Evolutionary conservation across 176 grass and related monocot species (phyloP).

Genomic region (Oryza officinalis): DNA sequence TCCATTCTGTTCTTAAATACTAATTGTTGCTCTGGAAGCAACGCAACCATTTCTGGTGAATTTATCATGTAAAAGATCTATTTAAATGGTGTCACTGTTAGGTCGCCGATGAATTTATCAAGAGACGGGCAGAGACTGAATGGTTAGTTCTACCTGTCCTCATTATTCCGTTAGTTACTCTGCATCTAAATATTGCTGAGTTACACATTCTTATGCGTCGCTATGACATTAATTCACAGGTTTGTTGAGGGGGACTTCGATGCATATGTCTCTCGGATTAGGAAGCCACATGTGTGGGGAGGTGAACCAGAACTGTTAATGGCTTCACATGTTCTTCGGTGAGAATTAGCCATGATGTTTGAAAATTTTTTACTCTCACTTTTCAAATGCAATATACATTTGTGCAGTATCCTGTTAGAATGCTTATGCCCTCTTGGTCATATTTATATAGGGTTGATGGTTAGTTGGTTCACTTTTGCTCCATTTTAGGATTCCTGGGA

Average conservation of each 20-base stretch:
- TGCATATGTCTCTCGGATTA: conserved; percentile 65
- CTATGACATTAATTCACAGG: conserved; percentile 27
- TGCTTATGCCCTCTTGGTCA: neutral
- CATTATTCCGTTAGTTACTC: neutral
- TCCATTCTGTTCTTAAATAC: neutral
- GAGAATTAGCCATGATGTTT: conserved; percentile 31
- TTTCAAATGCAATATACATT: neutral
- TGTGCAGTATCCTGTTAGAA: neutral
- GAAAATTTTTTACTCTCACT: neutral
- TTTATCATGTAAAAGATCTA: neutral
- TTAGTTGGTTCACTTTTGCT: neutral
- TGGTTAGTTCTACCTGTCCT: conserved; percentile 44
- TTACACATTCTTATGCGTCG: conserved; percentile 5
- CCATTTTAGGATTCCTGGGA: neutral
- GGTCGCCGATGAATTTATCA: conserved; percentile 81
- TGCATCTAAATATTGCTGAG: neutral
- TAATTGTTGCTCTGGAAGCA: neutral
- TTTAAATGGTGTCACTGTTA: neutral
- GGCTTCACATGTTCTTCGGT: conserved; percentile 77
- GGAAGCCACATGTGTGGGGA: conserved; percentile 77
- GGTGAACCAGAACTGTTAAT: conserved; percentile 84
- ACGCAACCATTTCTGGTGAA: neutral
- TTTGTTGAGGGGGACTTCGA: conserved; percentile 82
- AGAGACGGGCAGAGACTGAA: conserved; percentile 64
- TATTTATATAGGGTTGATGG: neutral